Conservation (phyloP, 176 grass and related monocot genomes). For the Hordeum marinum region DNA sequence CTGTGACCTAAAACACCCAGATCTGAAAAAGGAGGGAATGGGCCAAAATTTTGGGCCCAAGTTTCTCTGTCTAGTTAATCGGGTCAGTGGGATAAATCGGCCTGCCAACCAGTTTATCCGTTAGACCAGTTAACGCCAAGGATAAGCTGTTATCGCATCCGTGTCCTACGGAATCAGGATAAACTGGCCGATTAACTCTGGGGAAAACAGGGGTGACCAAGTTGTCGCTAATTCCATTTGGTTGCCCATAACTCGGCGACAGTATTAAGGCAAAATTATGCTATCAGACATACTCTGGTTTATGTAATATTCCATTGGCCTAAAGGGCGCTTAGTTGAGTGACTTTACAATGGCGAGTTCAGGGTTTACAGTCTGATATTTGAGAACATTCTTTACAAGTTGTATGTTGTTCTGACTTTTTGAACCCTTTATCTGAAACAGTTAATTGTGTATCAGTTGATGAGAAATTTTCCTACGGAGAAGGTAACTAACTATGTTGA, state of each 20-base stretch:
- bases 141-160: too few relatives aligned
- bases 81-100: too few relatives aligned
- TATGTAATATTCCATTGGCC: neutral
- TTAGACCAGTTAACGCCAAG: too few relatives aligned
- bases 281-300: neutral
- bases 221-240: neutral
- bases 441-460: neutral
- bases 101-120: too few relatives aligned
- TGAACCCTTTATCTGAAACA: neutral
- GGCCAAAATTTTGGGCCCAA: too few relatives aligned
- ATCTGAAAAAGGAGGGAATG: too few relatives aligned
- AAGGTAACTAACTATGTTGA: slow-evolving; percentile 5
- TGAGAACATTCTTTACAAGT: neutral
- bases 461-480: neutral
- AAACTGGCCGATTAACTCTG: too few relatives aligned
- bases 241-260: neutral
- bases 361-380: neutral
- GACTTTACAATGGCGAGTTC: neutral
- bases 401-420: neutral
- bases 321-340: neutral
- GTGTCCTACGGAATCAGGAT: too few relatives aligned
- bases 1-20: too few relatives aligned
- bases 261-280: neutral
- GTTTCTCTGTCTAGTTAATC: too few relatives aligned
- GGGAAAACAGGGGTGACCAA: neutral